Evolutionary conservation across 192 early-diverging fungal species (phyloP).

Genomic region (Geranomyces variabilis): DNA sequence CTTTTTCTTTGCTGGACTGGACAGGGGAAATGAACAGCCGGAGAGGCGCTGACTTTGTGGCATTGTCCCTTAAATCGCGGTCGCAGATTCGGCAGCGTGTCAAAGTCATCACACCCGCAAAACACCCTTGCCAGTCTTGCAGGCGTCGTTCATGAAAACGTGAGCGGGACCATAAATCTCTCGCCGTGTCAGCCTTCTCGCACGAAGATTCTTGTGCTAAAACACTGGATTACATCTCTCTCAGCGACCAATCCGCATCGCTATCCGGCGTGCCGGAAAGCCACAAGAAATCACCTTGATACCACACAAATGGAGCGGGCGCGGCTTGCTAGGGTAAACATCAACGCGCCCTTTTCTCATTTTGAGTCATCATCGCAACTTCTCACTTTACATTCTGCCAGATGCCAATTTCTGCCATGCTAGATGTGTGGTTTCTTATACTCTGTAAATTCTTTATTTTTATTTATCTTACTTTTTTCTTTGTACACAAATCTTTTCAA

Average conservation of each 20-base stretch:
- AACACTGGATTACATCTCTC: too few relatives aligned
- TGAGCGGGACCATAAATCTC: not conserved
- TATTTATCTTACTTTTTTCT: too few relatives aligned
- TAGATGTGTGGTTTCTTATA: not conserved
- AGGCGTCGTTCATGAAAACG: conserved; percentile 29
- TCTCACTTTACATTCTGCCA: not conserved
- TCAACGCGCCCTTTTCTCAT: too few relatives aligned
- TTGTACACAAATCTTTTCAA: too few relatives aligned
- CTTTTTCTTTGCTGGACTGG: too few relatives aligned
- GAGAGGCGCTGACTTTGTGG: not conserved
- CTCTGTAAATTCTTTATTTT: too few relatives aligned
- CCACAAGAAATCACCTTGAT: conserved; percentile 11
- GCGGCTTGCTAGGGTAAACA: conserved; percentile 55
- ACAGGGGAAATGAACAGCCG: not conserved
- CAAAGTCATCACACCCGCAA: conserved; percentile 1
- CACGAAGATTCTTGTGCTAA: not conserved
- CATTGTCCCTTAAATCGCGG: not conserved
- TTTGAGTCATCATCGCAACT: not conserved
- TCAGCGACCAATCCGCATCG: conserved; percentile 38
- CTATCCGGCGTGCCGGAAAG: conserved; percentile 26
- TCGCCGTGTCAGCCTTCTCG: not conserved
- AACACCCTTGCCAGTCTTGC: conserved; percentile 17
- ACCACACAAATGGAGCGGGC: conserved; percentile 49
- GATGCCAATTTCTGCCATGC: conserved; percentile 4
- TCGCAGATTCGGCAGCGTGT: conserved; percentile 27